Evolutionary conservation across 306 rosid species (phyloP).

Genomic region (Astragalus membranaceus): DNA sequence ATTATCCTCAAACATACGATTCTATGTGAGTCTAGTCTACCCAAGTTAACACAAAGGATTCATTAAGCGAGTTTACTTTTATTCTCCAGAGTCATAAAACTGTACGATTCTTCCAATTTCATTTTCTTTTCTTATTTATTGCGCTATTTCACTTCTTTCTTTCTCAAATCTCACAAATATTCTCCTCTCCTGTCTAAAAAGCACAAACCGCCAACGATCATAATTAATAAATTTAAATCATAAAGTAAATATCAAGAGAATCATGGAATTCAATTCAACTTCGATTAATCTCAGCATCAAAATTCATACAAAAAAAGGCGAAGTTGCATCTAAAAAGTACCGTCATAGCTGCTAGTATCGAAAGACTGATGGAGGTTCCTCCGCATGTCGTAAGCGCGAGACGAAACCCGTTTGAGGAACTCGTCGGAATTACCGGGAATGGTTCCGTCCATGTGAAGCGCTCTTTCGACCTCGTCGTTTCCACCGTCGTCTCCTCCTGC

Average conservation of each 20-base stretch:
- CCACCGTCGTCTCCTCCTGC: conserved; percentile 21
- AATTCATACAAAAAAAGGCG: not conserved
- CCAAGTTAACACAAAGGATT: no score
- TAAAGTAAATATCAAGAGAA: not conserved
- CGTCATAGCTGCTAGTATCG: conserved; percentile 89
- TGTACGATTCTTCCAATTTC: not conserved
- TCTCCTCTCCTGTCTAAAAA: not conserved
- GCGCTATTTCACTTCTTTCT: not conserved
- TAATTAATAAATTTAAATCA: not conserved
- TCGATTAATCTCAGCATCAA: not conserved
- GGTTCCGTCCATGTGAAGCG: conserved; percentile 70
- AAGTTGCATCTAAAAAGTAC: conserved; percentile 9
- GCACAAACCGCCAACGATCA: not conserved
- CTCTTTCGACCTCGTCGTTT: conserved; percentile 57
- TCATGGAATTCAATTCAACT: not conserved
- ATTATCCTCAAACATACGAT: no score
- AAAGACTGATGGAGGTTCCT: conserved; percentile 76
- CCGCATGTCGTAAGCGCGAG: conserved; percentile 94
- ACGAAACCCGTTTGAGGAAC: conserved; percentile 76
- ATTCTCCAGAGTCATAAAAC: no score
- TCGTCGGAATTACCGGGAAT: conserved; percentile 77
- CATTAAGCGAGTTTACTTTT: no score
- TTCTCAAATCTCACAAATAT: not conserved
- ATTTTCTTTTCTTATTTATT: not conserved
- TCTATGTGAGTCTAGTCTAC: no score